Conservation (phyloP, 2,329 filamentous ascomycete species). For the Fusarium pilosicola region DNA sequence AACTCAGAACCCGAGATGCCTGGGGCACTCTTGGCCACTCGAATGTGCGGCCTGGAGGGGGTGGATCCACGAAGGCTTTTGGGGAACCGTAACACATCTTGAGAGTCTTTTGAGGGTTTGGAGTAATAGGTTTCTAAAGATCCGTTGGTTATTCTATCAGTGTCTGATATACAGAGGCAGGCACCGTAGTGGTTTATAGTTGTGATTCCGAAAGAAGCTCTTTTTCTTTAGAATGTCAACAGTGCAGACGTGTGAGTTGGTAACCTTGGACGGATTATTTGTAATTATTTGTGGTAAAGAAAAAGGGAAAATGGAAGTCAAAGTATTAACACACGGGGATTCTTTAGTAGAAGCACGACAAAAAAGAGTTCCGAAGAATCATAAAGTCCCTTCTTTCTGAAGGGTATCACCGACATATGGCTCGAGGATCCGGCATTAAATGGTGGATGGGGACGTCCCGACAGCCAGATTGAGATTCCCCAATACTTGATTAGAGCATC, state of each 20-base stretch:
- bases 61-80: background rate
- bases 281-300: accelerated
- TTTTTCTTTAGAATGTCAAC: background rate
- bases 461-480: accelerated
- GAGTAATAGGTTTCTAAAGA: accelerated
- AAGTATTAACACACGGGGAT: accelerated
- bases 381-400: too few relatives aligned
- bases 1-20: background rate
- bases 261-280: accelerated
- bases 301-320: accelerated
- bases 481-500: background rate
- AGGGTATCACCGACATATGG: too few relatives aligned
- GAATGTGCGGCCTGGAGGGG: accelerated
- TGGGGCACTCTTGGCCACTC: background rate
- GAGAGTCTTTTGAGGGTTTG: background rate
- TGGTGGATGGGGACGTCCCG: background rate
- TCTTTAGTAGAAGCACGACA: background rate
- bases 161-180: accelerated
- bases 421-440: background rate
- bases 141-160: too few relatives aligned
- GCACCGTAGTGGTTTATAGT: accelerated
- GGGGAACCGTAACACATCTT: background rate
- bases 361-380: accelerated
- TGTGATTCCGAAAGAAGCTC: background rate
- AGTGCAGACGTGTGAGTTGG: too few relatives aligned